Evolutionary conservation across 208 protist genomes (phyloP).

Genomic region (Acanthamoeba royreba): DNA sequence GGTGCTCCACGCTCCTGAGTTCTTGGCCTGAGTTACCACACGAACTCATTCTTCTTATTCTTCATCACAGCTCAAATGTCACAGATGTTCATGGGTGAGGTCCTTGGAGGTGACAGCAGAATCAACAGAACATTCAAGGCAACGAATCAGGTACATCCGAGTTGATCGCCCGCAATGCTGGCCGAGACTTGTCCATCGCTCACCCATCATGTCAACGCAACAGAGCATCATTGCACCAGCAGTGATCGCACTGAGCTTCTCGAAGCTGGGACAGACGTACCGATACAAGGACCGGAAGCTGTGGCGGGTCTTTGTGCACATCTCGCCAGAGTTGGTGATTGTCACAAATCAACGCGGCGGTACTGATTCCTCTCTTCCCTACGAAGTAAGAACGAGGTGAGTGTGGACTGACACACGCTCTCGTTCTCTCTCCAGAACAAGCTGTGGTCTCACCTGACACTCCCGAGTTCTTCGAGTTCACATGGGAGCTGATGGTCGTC

Average conservation of each 20-base stretch:
- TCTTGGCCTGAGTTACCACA: too few relatives aligned
- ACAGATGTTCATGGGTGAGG: neutral
- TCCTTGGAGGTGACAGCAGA: neutral
- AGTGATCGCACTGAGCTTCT: constrained; percentile 5
- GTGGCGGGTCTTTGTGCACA: neutral
- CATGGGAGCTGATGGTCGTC: neutral
- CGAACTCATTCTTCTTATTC: neutral
- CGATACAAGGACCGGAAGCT: neutral
- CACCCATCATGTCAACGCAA: neutral
- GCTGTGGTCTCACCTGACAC: neutral
- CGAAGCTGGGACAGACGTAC: neutral
- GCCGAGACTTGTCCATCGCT: neutral
- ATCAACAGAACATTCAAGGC: neutral
- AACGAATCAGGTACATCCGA: neutral
- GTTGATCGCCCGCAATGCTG: neutral
- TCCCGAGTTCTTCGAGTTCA: constrained; percentile 14
- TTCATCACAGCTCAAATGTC: neutral
- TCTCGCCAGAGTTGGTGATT: neutral
- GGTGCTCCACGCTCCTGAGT: too few relatives aligned
- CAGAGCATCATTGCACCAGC: constrained; percentile 21
- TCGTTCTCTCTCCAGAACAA: neutral
- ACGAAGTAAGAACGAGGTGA: neutral
- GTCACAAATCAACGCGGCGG: neutral
- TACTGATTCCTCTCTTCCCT: neutral
- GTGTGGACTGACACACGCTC: neutral